Percentiles rank a stretch among this genome's conserved stretches.
Conservation (phyloP, 352 stramenopile genomes). For the Pseudoperonospora humuli region DNA sequence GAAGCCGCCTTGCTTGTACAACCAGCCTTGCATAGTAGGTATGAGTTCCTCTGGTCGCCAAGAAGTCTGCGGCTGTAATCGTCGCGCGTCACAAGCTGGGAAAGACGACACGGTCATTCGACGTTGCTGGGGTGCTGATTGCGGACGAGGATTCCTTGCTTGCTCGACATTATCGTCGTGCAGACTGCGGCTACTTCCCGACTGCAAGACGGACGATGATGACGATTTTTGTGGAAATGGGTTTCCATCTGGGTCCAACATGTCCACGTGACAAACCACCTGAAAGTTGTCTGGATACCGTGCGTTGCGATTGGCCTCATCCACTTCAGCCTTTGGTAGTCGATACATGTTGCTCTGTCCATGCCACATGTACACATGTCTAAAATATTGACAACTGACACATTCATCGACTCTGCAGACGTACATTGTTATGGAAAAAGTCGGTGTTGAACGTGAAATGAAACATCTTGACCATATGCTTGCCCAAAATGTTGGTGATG, state of each 20-base stretch:
- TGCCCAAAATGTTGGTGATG: conserved; percentile 57
- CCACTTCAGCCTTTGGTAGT: conserved; percentile 49
- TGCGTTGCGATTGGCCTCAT: conserved; percentile 43
- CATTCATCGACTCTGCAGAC: conserved; percentile 7
- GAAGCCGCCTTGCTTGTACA: conserved; percentile 74
- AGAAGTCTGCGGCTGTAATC: conserved; percentile 12
- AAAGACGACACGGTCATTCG: conserved; percentile 21
- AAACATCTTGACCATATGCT: conserved; percentile 80
- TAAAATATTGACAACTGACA: background rate
- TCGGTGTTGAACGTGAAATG: conserved; percentile 83
- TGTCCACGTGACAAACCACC: conserved; percentile 43
- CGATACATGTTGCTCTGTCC: conserved; percentile 37
- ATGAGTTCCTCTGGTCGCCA: conserved; percentile 19
- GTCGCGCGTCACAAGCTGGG: conserved; percentile 9
- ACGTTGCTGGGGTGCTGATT: conserved; percentile 17
- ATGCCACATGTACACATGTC: background rate
- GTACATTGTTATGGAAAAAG: conserved; percentile 66
- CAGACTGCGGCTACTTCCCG: conserved; percentile 16
- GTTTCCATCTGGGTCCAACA: conserved; percentile 24
- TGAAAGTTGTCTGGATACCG: conserved; percentile 51
- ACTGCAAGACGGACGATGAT: conserved; percentile 17
- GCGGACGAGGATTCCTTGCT: conserved; percentile 2
- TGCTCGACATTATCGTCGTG: conserved; percentile 16
- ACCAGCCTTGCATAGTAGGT: conserved; percentile 55
- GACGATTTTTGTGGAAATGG: conserved; percentile 18